Percentiles rank a stretch among this genome's conserved stretches.
phyloP scores from a whole-genome alignment of 176 grass and related monocot genomes.

The Aegilops tauschii region DNA sequence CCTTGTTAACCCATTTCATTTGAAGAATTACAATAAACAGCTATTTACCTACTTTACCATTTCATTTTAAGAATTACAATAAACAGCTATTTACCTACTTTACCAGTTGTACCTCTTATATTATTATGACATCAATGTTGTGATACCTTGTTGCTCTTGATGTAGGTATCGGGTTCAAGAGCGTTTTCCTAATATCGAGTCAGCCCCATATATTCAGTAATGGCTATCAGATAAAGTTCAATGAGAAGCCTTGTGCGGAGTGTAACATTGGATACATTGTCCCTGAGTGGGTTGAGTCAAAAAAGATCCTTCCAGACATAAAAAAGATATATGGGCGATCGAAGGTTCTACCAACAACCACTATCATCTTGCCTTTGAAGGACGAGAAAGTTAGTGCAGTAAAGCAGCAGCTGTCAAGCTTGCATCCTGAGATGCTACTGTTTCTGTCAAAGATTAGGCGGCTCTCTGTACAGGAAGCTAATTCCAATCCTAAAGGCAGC shows the following conservation, averaged over 20 bases:
- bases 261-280: slow-evolving; percentile 78
- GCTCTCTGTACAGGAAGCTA: slow-evolving; percentile 44
- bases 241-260: slow-evolving; percentile 61
- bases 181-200: slow-evolving; percentile 63
- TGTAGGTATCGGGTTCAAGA: slow-evolving; percentile 80
- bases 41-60: not conserved
- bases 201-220: slow-evolving; percentile 80
- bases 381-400: slow-evolving; percentile 47
- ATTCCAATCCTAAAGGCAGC: not conserved
- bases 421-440: slow-evolving; percentile 68
- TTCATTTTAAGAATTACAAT: not conserved
- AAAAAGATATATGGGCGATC: slow-evolving; percentile 40
- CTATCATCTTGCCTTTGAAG: slow-evolving; percentile 67
- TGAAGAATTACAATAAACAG: not conserved
- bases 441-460: slow-evolving; percentile 64
- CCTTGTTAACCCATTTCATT: not conserved
- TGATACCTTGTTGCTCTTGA: not conserved
- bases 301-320: slow-evolving; percentile 43
- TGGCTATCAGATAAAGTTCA: slow-evolving; percentile 74
- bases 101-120: not conserved
- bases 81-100: not conserved
- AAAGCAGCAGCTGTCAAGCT: slow-evolving; percentile 58
- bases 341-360: slow-evolving; percentile 43
- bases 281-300: slow-evolving; percentile 59
- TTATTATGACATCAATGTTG: not conserved